Evolutionary conservation across 768 basidiomycete genomes (phyloP).

Genomic region (Trametopsis cervina): DNA sequence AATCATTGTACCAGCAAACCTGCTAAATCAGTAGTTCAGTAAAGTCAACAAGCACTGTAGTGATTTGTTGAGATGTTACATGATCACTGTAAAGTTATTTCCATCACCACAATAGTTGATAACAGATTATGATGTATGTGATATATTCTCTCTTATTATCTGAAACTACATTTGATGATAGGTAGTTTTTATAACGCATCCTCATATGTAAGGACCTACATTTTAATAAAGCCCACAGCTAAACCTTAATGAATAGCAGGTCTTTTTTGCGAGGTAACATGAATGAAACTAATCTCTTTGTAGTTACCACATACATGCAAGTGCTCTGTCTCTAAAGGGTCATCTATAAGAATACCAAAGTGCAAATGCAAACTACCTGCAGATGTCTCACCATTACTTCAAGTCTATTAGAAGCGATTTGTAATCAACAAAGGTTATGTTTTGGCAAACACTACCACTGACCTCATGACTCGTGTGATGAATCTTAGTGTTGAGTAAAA

Average conservation of each 20-base stretch:
- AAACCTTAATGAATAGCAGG: constrained; percentile 26
- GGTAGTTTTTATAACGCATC: constrained; percentile 58
- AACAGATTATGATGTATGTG: neutral
- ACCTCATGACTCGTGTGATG: constrained; percentile 48
- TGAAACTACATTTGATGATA: constrained; percentile 8
- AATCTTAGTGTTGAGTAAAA: constrained; percentile 69
- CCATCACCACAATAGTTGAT: too few relatives aligned
- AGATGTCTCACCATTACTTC: constrained; percentile 54
- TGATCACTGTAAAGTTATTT: too few relatives aligned
- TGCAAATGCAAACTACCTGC: constrained; percentile 44
- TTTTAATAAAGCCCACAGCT: neutral
- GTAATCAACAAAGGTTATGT: constrained; percentile 90
- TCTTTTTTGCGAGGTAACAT: constrained; percentile 45
- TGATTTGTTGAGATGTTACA: constrained; percentile 46
- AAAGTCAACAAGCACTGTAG: constrained; percentile 78
- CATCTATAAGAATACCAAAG: constrained; percentile 41
- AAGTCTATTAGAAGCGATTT: constrained; percentile 81
- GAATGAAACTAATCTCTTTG: constrained; percentile 32
- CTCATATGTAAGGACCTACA: constrained; percentile 37
- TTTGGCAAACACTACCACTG: constrained; percentile 43
- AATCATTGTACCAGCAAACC: constrained; percentile 67
- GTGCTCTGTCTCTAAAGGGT: constrained; percentile 40
- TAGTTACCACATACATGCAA: constrained; percentile 41
- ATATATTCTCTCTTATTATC: neutral
- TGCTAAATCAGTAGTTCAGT: constrained; percentile 72